Evolutionary conservation across 2,329 filamentous ascomycete species (phyloP), one percentile per base, ranked within the genome.

Genomic region (Neocatenulostroma microsporum): DNA sequence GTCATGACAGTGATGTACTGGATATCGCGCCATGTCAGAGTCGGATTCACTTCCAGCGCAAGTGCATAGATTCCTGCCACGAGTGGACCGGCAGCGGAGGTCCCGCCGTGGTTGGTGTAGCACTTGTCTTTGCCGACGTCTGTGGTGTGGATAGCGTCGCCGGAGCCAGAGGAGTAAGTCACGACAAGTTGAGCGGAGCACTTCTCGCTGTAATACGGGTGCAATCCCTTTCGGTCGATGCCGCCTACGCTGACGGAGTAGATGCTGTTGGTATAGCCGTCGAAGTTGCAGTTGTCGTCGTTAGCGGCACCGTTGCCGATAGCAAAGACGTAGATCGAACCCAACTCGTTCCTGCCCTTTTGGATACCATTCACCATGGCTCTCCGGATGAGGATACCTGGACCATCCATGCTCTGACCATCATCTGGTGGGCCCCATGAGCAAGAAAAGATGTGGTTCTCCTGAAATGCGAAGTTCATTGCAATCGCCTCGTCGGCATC

Each of bases 211-310:
- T 98, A 98, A 60, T 89, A 91, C 0, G 91, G 88, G 56, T 96
- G 89, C n/a, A 75, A 63, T 25, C 89, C 88, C 48, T 82, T 78
- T 41, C 85, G 74, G 58, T 95, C 88, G 44, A 98, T 82, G 21
- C 89, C 89, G 24, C 91, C 91, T 13, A 98, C 87, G 0, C 88
- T 94, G 51, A 98, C 91, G 60, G 87, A 95, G 71, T 96, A 98
- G 52, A 98, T 98, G 58, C 88, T 95, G 68, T 98, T 98, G 42
- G 91, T 98, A 64, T 98, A 98, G 25, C 91, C 91, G 57, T 98
- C 91, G 59, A 98, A 98, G 61, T 98, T 98, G 73, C 91, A 98
- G 63, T 98, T 96, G 61, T 98, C 91, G 30, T 84, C 88, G 46
- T 70, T 77, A 3, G 72, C 69, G 8, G 89, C 93, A 40, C 91